A percentile compares a stretch with the other conserved stretches of the same genome.
Conservation (phyloP, 139 green algal genomes). For the Ulvella scutata region DNA sequence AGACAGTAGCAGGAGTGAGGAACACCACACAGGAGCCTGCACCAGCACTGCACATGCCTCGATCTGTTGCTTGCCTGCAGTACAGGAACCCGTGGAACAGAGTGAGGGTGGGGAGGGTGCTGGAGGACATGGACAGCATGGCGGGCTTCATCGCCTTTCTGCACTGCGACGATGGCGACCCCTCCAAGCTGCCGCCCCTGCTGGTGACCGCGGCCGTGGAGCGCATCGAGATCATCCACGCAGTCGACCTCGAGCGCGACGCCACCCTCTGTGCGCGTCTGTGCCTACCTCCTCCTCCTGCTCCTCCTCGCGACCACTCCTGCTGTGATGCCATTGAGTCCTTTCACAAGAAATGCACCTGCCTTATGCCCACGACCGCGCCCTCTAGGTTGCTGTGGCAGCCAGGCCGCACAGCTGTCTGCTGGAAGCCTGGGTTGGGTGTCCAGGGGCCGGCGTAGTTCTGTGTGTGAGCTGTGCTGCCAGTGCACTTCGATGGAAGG, state of each 20-base stretch:
- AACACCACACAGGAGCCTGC: neutral
- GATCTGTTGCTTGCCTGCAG: constrained; percentile 10
- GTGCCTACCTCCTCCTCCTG: neutral
- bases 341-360: too few relatives aligned
- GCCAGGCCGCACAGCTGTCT: too few relatives aligned
- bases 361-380: too few relatives aligned
- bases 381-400: too few relatives aligned
- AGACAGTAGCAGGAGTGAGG: too few relatives aligned
- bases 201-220: constrained; percentile 64
- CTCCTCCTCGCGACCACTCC: too few relatives aligned
- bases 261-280: neutral
- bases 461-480: too few relatives aligned
- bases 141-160: constrained; percentile 55
- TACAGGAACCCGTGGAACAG: constrained; percentile 58
- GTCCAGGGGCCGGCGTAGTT: too few relatives aligned
- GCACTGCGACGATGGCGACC: constrained; percentile 16
- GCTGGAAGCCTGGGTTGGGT: too few relatives aligned
- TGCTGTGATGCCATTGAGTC: too few relatives aligned
- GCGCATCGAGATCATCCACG: constrained; percentile 28
- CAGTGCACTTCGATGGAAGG: too few relatives aligned
- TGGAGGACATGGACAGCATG: constrained; percentile 73
- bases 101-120: constrained; percentile 49
- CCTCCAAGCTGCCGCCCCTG: constrained; percentile 24
- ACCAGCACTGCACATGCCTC: neutral
- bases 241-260: constrained; percentile 8